phyloP scores from a whole-genome alignment of 495 filamentous ascomycete genomes.

The Aspergillus affinis region DNA sequence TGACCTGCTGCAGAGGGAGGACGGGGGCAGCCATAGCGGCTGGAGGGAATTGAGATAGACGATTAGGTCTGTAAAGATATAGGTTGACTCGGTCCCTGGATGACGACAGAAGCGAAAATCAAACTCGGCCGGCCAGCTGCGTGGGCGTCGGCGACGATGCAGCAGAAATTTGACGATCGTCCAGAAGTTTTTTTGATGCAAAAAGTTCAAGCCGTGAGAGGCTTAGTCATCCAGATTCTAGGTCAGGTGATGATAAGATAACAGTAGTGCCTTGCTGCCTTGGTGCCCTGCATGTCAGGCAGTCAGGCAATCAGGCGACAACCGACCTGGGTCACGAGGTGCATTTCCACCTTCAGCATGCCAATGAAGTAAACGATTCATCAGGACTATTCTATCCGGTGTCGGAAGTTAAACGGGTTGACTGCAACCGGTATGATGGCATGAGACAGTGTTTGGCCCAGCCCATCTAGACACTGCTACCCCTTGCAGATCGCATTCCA shows the following conservation, averaged over 20 bases:
- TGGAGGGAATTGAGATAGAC: slow-evolving; percentile 4
- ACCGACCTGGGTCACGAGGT: too few species aligned
- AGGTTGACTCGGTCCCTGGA: neutral
- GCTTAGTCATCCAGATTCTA: neutral
- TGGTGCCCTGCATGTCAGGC: neutral
- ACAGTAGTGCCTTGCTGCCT: neutral
- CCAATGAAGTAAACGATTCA: too few species aligned
- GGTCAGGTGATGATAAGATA: neutral
- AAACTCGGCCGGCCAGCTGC: neutral
- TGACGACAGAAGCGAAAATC: neutral
- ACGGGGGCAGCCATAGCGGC: slow-evolving; percentile 83
- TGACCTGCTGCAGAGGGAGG: slow-evolving; percentile 75
- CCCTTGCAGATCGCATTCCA: neutral
- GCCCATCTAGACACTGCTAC: neutral
- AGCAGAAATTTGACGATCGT: neutral
- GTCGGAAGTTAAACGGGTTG: too few species aligned
- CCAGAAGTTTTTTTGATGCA: neutral
- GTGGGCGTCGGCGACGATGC: neutral
- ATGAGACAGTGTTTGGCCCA: neutral
- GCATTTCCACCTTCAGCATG: too few species aligned
- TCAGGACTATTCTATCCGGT: too few species aligned
- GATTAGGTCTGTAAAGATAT: neutral
- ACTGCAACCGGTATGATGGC: too few species aligned
- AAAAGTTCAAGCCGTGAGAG: neutral
- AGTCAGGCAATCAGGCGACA: too few species aligned